Base-by-base conservation (phyloP, 1,139 yeast genomes). In the Meyerozyma athensensis region DNA sequence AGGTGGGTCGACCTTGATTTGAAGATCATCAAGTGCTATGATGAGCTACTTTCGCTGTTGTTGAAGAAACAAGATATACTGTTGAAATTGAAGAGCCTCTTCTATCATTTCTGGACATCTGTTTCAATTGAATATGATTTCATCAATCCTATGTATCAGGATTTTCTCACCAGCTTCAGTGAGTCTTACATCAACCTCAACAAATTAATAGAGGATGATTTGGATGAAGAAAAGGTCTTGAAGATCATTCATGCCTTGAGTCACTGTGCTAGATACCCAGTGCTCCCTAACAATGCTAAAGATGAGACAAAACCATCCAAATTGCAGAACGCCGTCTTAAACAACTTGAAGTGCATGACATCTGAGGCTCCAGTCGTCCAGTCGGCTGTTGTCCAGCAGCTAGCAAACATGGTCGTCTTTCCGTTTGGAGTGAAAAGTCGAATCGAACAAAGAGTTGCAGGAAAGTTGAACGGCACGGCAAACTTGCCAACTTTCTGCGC, bases 401-500 rank as follows among this genome's bases (percentile, higher is more conserved):
- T 82, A 30, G 70, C 78, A 30, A 63, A 69, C 12, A 66, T 81
- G 35, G 55, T 74, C 2, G 63, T 73, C 1, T 63, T 81, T 39
- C 87, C 89, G 4, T 79, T 76, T 52, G 79, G 77, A 4, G 73
- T 79, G 0, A 63, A 83, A 42, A 67, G 65, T 14, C 60, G 81
- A 41, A 82, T 82, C 36, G 68, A 51, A 45, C 65, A 50, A 40
- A 63, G 35, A 54, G 45, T 18, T 53, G 58, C 34, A 58, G 58
- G 33, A 49, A 52, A 34, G 38, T 39, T 55, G 37, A 54, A 54
- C 24, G 51, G 56, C 18, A 62, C 56, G 36, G 58, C 64, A 8
- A 77, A 77, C 41, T 65, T 76, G 20, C 92, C 95, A 2, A 73
- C 87, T 0, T 87, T 82, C 52, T 70, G 79, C 26, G 79, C 87